Evolutionary conservation across 1,139 yeast species (phyloP).

Genomic region (Casaregolazyma suthepensis): DNA sequence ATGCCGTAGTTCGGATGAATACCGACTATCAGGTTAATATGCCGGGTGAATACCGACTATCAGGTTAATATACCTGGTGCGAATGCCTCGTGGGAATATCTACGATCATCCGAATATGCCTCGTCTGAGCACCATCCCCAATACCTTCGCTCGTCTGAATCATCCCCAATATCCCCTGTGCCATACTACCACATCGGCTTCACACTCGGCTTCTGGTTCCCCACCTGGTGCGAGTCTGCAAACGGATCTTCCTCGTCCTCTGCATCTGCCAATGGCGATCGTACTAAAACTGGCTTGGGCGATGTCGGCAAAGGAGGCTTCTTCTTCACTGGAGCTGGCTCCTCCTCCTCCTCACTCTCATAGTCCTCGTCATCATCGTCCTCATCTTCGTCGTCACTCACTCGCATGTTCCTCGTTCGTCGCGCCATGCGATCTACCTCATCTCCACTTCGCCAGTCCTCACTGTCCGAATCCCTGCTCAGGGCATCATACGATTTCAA

Average conservation of each 20-base stretch:
- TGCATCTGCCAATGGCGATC: slow-evolving; percentile 7
- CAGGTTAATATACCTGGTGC: no score
- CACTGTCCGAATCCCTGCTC: slow-evolving; percentile 45
- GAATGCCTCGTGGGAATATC: no score
- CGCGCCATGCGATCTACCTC: slow-evolving; percentile 22
- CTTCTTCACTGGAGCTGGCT: slow-evolving; percentile 18
- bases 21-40: background rate
- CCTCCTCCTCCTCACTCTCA: slow-evolving; percentile 21
- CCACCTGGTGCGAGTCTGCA: slow-evolving; percentile 50
- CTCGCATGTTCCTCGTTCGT: slow-evolving; percentile 16
- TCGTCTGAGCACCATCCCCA: no score
- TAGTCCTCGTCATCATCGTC: slow-evolving; percentile 18
- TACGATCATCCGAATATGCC: no score
- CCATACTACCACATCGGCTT: slow-evolving; percentile 8
- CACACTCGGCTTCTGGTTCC: slow-evolving; percentile 1
- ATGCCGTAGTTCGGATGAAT: background rate
- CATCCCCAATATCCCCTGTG: no score
- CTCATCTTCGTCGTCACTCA: slow-evolving; percentile 24
- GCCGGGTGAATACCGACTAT: no score
- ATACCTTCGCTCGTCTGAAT: no score
- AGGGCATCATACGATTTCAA: slow-evolving; percentile 61
- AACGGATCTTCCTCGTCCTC: slow-evolving; percentile 52
- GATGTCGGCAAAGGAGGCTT: slow-evolving; percentile 30
- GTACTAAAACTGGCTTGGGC: slow-evolving; percentile 25
- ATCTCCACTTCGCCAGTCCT: slow-evolving; percentile 26